A percentile compares a stretch with the other conserved stretches of the same genome.
Evolutionary conservation across 1,284 basidiomycete genomes (phyloP).

Genomic region (Ustilago curta): DNA sequence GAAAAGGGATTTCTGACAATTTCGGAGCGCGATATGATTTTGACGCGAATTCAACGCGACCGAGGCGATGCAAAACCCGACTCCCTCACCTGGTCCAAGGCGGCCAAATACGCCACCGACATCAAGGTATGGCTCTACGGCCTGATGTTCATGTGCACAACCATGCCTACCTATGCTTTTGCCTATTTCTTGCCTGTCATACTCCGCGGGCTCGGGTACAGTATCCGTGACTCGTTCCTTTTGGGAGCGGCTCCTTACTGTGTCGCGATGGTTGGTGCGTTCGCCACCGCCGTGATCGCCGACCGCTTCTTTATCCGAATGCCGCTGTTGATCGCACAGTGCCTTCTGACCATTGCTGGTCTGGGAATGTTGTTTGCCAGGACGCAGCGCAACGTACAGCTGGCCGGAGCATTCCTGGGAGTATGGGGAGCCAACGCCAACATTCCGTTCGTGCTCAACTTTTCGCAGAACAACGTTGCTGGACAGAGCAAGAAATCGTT

Average conservation of each 20-base stretch:
- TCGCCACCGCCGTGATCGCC: conserved; percentile 67
- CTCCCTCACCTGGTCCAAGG: conserved; percentile 67
- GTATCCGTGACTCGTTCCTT: conserved; percentile 40
- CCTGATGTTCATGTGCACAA: conserved; percentile 68
- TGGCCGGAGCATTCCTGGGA: conserved; percentile 70
- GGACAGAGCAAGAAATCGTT: conserved; percentile 70
- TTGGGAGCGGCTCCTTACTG: conserved; percentile 70
- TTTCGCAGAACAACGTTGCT: conserved; percentile 69
- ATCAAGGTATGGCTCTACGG: conserved; percentile 71
- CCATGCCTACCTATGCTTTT: conserved; percentile 53
- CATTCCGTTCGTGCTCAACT: conserved; percentile 60
- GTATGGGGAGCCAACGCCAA: conserved; percentile 68
- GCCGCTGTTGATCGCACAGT: conserved; percentile 68
- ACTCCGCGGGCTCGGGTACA: conserved; percentile 70
- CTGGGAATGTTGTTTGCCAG: conserved; percentile 67
- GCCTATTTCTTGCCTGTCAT: conserved; percentile 71
- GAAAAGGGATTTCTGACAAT: conserved; percentile 70
- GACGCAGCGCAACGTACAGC: conserved; percentile 44
- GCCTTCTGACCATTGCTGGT: conserved; percentile 68
- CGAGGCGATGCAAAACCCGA: conserved; percentile 71
- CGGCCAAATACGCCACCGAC: conserved; percentile 68
- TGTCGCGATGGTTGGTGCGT: conserved; percentile 66
- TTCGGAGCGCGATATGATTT: conserved; percentile 69
- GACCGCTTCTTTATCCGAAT: conserved; percentile 69
- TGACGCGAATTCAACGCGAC: conserved; percentile 71